Evolutionary conservation across 2,329 filamentous ascomycete genomes (phyloP), one percentile per base, ranked within the genome.

Genomic region (Dactylellina haptotyla): DNA sequence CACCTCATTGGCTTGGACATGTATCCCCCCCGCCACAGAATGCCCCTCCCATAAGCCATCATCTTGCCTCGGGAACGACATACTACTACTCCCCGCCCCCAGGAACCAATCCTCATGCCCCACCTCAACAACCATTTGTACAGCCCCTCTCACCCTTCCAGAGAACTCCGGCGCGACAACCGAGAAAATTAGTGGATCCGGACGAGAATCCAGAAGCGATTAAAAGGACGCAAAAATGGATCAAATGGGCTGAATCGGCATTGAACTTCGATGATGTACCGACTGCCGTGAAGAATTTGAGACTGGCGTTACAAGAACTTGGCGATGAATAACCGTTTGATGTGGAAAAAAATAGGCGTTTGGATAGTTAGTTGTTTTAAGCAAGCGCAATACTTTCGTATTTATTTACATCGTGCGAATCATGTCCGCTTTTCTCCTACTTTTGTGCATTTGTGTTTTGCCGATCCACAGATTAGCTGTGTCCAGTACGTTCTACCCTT

Each of bases 191-290:
- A 0, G 54, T 51, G 23, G 45, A 74, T 23, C 54, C 84, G 3
- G 85, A 90, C 59, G 83, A 81, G 3, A 83, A 82, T 9, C 92
- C 97, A 75, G 89, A 93, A 70, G 84, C 90, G 0, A 89, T 97
- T 34, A 83, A 87, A 34, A 86, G 89, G 77, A 94, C 95, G 3
- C 93, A 97, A 80, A 99, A 98, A 80, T 95, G 98, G 82, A 93
- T 94, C 1, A 93, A 92, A 78, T 99, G 92, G 92, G 95, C 95
- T 0, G 96, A 98, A 43, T 97, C 93, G 9, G 95, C 95, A 0
- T 83, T 99, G 51, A 97, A 97, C 78, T 99, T 99, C 81, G 95
- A 99, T 77, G 95, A 99, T 80, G 90, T 96, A 1, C 85, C 89
- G 0, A 99, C 95, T 0, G 95, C 95, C 0, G 89, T 98, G 3